Conservation (phyloP, 2,329 filamentous ascomycete genomes). For the Niveomyces coronatus region DNA sequence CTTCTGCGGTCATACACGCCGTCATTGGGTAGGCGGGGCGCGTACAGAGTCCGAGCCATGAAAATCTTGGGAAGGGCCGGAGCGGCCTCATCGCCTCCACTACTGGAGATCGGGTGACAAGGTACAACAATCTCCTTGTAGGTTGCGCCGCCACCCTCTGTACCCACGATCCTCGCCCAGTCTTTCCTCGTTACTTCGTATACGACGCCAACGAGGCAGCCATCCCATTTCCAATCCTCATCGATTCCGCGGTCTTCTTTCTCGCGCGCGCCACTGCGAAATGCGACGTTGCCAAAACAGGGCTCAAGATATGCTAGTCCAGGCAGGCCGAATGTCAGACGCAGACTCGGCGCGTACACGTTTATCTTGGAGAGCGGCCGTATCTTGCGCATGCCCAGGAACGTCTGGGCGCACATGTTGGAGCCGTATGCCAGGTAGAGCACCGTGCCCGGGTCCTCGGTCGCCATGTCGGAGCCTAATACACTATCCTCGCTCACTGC, state of each 20-base stretch:
- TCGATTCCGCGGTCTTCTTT: conserved; percentile 2
- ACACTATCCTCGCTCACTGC: conserved; percentile 15
- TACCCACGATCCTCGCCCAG: conserved; percentile 77
- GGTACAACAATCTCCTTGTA: conserved; percentile 77
- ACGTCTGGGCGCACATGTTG: conserved; percentile 73
- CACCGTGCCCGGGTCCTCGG: conserved; percentile 37
- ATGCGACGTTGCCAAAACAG: conserved; percentile 77
- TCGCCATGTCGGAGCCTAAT: conserved; percentile 14
- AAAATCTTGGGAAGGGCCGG: conserved; percentile 52
- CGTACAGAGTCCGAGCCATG: conserved; percentile 76
- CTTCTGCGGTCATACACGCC: conserved; percentile 23
- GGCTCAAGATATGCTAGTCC: conserved; percentile 82
- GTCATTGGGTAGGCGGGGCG: conserved; percentile 40
- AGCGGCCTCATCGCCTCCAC: background rate
- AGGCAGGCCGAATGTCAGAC: conserved; percentile 74
- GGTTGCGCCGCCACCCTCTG: conserved; percentile 76
- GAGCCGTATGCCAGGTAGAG: conserved; percentile 87
- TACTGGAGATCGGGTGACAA: conserved; percentile 57
- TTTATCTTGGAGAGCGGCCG: conserved; percentile 70
- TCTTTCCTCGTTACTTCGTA: conserved; percentile 84
- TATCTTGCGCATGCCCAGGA: conserved; percentile 68
- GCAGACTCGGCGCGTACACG: conserved; percentile 68
- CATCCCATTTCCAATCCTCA: conserved; percentile 47
- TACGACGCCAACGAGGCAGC: conserved; percentile 82
- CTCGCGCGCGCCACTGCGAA: conserved; percentile 28